These are phyloP conservation scores for Lachnellula occidentalis DNA, from an alignment of 2,329 filamentous ascomycete species.

Conservation along the genomic window DNA sequence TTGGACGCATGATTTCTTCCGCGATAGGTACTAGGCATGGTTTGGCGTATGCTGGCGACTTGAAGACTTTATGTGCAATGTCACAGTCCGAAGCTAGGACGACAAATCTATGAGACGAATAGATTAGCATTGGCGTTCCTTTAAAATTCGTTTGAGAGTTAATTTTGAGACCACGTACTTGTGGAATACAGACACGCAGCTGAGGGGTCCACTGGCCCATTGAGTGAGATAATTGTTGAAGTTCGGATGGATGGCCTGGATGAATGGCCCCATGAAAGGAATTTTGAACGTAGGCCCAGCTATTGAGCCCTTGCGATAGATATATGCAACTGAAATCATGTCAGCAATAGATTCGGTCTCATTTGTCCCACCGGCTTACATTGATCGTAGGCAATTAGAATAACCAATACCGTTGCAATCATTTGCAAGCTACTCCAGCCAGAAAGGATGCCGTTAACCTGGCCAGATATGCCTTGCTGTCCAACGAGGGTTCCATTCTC, in stretches of 20 bases:
- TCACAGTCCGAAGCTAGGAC: slow-evolving; percentile 73
- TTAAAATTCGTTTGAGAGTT: neutral
- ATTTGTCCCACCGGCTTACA: slow-evolving; percentile 18
- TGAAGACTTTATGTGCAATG: slow-evolving; percentile 77
- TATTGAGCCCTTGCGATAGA: slow-evolving; percentile 56
- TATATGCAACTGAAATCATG: slow-evolving; percentile 38
- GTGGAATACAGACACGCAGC: slow-evolving; percentile 80
- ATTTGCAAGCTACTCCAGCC: slow-evolving; percentile 27
- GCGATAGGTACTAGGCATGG: slow-evolving; percentile 75
- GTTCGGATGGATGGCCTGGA: slow-evolving; percentile 68
- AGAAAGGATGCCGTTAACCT: neutral
- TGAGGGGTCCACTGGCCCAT: slow-evolving; percentile 72
- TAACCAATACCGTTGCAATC: slow-evolving; percentile 30
- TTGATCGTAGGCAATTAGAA: slow-evolving; percentile 38
- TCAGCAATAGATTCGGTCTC: no score
- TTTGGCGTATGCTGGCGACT: slow-evolving; percentile 68
- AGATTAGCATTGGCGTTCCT: neutral
- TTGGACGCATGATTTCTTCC: slow-evolving; percentile 64
- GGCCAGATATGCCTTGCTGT: neutral
- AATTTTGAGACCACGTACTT: slow-evolving; percentile 48
- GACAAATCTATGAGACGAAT: slow-evolving; percentile 55
- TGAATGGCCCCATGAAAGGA: slow-evolving; percentile 68
- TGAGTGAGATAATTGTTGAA: slow-evolving; percentile 70
- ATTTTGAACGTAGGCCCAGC: slow-evolving; percentile 60
- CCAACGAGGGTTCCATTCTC: no score